Evolutionary conservation across 23 red algal genomes (phyloP), one percentile per base, ranked within the genome.

Genomic region (Gracilaria vermiculophylla): DNA sequence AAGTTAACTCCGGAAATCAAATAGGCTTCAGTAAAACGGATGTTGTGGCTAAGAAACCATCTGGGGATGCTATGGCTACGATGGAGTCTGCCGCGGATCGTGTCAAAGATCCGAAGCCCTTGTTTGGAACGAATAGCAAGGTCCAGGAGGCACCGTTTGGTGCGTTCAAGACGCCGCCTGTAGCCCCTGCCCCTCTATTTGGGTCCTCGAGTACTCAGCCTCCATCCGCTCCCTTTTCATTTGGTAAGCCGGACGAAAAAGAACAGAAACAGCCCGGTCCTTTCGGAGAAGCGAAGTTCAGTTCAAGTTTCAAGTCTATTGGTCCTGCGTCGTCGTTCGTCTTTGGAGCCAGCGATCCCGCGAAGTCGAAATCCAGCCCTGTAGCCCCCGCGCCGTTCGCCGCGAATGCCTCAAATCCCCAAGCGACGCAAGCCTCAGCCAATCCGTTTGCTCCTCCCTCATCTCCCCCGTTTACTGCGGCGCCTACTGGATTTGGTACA

Each of bases 211-310:
- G 25, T 28, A 42, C 36, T 11, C 39, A 73, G 40, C 2, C 40
- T 48, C 36, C 67, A 4, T 47, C 67, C 1, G 40, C 67, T 9
- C 67, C 67, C 21, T 62, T 82, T 28, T 60, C 53, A 0, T 82
- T 62, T 32, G 51, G 35, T 61, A 47, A 47, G 31, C 34, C 54
- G 24, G 60, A 1, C 40, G 51, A 11, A 35, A 28, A 31, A 25
- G 60, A 31, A 21, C 48, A 82, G 32, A 82, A 61, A 17, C n/a
- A 47, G 42, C 4, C 56, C 17, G 78, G 78, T 60, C 78, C 78
- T 31, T 82, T 82, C 31, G 39, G 53, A 82, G 78, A 64, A 29
- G 29, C 78, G 78, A 60, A 82, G 78, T 82, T 82, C 27, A 66
- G 54, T 60, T 55, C 53, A 17, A 47, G 54, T 21, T 57, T 82